These are phyloP conservation scores for Glonium stellatum DNA, from an alignment of 495 filamentous ascomycete species.

Conservation along the genomic window DNA sequence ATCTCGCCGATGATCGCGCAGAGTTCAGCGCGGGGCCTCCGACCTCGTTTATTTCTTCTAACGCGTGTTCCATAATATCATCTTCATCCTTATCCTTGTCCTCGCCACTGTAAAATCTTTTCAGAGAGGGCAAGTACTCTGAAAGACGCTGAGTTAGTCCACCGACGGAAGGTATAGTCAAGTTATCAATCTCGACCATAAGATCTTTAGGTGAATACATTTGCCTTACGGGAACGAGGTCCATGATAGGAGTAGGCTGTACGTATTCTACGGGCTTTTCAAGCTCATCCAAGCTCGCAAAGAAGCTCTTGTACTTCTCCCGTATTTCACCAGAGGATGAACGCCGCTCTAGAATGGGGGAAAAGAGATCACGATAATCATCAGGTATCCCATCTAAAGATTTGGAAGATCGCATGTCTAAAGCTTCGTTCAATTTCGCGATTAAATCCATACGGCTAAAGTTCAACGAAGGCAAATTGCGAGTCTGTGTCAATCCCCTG, in stretches of 20 bases:
- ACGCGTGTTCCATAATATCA: slow-evolving; percentile 24
- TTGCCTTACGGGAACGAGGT: slow-evolving; percentile 13
- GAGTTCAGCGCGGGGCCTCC: slow-evolving; percentile 15
- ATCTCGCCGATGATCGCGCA: slow-evolving; percentile 17
- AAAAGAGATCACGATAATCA: slow-evolving; percentile 22
- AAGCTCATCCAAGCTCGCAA: slow-evolving; percentile 32
- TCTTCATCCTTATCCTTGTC: slow-evolving; percentile 20
- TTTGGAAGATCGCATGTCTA: slow-evolving; percentile 27
- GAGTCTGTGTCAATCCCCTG: slow-evolving; percentile 25
- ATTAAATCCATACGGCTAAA: slow-evolving; percentile 38
- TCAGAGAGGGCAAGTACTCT: slow-evolving; percentile 32
- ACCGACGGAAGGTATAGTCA: slow-evolving; percentile 35
- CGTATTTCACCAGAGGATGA: slow-evolving; percentile 28
- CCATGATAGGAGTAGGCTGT: slow-evolving; percentile 1
- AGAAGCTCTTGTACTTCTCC: slow-evolving; percentile 36
- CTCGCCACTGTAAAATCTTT: slow-evolving; percentile 11
- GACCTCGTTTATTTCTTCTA: slow-evolving; percentile 28
- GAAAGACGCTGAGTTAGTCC: slow-evolving; percentile 35
- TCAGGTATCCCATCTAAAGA: slow-evolving; percentile 24
- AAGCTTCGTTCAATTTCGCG: slow-evolving; percentile 34
- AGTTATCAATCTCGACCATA: slow-evolving; percentile 34
- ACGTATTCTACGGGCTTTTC: slow-evolving; percentile 2
- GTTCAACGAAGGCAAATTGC: slow-evolving; percentile 35
- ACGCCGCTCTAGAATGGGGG: slow-evolving; percentile 19
- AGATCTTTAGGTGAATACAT: slow-evolving; percentile 32